phyloP scores from a whole-genome alignment of 768 basidiomycete species.

The Neoboletus brunneissimus region DNA sequence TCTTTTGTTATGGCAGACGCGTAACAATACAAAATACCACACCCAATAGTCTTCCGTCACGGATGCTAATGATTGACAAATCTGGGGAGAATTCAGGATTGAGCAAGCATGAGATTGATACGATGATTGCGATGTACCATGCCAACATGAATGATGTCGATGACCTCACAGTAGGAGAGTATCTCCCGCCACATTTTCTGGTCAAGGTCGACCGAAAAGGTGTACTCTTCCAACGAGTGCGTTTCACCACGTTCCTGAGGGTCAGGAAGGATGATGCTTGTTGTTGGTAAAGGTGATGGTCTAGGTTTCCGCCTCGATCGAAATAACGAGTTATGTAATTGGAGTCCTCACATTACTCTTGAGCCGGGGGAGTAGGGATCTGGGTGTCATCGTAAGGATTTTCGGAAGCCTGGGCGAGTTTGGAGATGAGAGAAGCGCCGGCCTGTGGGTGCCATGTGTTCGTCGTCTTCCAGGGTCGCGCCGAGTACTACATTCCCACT shows the following conservation, averaged over 20 bases:
- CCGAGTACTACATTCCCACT: neutral
- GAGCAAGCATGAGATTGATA: neutral
- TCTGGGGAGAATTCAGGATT: neutral
- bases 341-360: neutral
- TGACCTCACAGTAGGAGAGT: conserved; percentile 10
- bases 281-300: neutral
- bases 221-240: neutral
- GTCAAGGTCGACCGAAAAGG: neutral
- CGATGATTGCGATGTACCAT: conserved; percentile 1
- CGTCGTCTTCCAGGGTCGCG: neutral
- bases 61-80: conserved; percentile 2
- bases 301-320: neutral
- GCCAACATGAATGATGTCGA: conserved; percentile 7
- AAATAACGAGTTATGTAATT: neutral
- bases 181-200: conserved; percentile 6
- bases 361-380: neutral
- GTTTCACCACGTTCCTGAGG: neutral
- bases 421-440: neutral
- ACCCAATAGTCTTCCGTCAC: neutral
- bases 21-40: conserved; percentile 5
- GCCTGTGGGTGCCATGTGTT: neutral
- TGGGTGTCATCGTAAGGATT: neutral
- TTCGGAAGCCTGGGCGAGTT: too few species aligned
- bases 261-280: neutral
- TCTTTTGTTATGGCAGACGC: conserved; percentile 3